Conservation (phyloP, 2,329 filamentous ascomycete species). For the Venturia aucupariae region DNA sequence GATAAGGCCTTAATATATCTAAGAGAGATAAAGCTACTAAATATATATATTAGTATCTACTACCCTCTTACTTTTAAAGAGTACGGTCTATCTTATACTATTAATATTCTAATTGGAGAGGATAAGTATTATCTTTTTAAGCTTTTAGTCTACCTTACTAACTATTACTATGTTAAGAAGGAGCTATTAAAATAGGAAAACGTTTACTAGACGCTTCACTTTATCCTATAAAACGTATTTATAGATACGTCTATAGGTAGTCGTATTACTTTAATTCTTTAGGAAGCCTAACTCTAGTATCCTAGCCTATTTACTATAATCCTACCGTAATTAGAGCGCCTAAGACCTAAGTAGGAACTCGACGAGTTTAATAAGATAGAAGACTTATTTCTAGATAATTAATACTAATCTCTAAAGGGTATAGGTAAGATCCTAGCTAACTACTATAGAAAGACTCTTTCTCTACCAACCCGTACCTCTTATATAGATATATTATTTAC, state of each 20-base stretch:
- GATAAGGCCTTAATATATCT: too few species aligned
- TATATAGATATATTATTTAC: neutral
- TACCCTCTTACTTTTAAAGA: too few species aligned
- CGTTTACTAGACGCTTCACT: neutral
- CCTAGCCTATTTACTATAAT: neutral
- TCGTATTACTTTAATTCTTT: neutral
- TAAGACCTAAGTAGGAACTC: neutral
- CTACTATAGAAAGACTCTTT: neutral
- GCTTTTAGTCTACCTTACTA: neutral
- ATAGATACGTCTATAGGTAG: neutral
- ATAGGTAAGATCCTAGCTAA: neutral
- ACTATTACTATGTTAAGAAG: neutral
- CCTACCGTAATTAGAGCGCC: neutral
- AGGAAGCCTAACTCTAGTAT: neutral
- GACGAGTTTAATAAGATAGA: neutral
- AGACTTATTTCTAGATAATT: neutral
- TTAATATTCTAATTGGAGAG: too few species aligned
- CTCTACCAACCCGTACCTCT: neutral
- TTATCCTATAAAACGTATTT: neutral
- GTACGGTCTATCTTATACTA: too few species aligned
- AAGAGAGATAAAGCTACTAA: too few species aligned
- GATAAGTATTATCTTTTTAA: neutral
- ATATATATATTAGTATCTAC: too few species aligned
- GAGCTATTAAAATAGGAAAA: neutral
- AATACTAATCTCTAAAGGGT: neutral